These are phyloP conservation scores for Thalassiosira hispida DNA, from an alignment of 352 stramenopile genomes.

Conservation along the genomic window DNA sequence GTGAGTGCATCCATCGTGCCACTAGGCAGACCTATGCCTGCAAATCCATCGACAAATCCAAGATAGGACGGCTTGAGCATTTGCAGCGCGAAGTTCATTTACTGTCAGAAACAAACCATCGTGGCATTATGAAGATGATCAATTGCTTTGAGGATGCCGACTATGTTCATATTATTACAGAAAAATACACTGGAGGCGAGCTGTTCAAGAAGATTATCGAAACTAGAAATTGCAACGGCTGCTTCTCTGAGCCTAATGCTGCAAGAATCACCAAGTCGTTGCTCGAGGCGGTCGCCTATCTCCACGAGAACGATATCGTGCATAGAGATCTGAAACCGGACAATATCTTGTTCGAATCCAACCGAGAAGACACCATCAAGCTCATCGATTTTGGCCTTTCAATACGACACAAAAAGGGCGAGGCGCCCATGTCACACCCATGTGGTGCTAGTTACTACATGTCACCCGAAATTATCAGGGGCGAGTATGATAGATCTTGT, in stretches of 20 bases:
- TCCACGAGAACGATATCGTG: conserved; percentile 63
- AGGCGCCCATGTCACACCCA: too few species aligned
- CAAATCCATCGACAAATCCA: conserved; percentile 33
- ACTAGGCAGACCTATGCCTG: conserved; percentile 1
- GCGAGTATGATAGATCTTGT: conserved; percentile 91
- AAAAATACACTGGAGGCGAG: conserved; percentile 1
- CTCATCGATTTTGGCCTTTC: conserved; percentile 15
- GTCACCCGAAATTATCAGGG: conserved; percentile 89
- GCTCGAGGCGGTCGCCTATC: conserved; percentile 63
- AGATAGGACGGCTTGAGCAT: neutral
- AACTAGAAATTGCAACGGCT: neutral
- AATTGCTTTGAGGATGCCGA: neutral
- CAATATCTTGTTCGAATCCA: conserved; percentile 19
- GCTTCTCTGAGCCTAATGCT: conserved; percentile 88
- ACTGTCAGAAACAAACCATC: neutral
- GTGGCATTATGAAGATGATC: neutral
- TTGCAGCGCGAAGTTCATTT: conserved; percentile 5
- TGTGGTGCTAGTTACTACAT: too few species aligned
- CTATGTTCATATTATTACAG: conserved; percentile 9
- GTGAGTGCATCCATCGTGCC: conserved; percentile 15
- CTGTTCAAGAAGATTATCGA: neutral
- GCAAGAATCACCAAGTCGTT: conserved; percentile 56
- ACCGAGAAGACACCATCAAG: neutral
- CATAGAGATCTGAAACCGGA: conserved; percentile 73
- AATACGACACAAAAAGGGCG: neutral